Percentiles rank a stretch among this genome's conserved stretches.
phyloP scores from a whole-genome alignment of 345 rosid genomes.

The Gossypium turneri region DNA sequence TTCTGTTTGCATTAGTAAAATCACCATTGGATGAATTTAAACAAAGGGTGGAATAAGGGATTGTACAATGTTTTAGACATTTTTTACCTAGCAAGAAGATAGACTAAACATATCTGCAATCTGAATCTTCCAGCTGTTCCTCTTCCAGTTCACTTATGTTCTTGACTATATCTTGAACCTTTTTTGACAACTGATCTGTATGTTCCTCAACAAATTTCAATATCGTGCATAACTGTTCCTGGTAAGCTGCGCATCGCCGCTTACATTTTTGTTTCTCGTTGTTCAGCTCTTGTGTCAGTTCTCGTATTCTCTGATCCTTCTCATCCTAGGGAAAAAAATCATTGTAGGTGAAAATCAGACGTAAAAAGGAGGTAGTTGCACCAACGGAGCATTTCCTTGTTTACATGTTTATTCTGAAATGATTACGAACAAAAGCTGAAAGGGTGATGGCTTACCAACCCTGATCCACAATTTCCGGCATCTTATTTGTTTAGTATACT shows the following conservation, averaged over 20 bases:
- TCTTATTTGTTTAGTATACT: neutral
- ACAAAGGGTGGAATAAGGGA: neutral
- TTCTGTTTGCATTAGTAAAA: neutral
- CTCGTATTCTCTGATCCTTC: slow-evolving; percentile 44
- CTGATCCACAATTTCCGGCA: neutral
- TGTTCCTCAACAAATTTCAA: slow-evolving; percentile 44
- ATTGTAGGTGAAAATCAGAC: neutral
- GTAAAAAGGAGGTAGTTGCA: neutral
- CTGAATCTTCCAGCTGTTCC: slow-evolving; percentile 25
- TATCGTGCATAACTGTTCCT: slow-evolving; percentile 29
- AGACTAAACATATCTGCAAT: slow-evolving; percentile 13
- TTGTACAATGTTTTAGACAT: slow-evolving; percentile 16
- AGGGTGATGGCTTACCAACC: neutral
- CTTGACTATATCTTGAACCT: slow-evolving; percentile 34
- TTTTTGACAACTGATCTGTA: slow-evolving; percentile 36
- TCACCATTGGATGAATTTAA: neutral
- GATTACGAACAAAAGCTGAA: neutral
- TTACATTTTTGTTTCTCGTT: slow-evolving; percentile 44
- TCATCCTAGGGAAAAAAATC: slow-evolving; percentile 31
- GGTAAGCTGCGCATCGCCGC: slow-evolving; percentile 36
- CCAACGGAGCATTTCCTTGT: neutral
- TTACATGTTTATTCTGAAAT: neutral
- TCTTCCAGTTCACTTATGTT: slow-evolving; percentile 41
- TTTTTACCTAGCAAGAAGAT: neutral
- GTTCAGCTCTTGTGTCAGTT: slow-evolving; percentile 40